Conservation (phyloP, 331 rosid genomes). For the Saraca asoca region DNA sequence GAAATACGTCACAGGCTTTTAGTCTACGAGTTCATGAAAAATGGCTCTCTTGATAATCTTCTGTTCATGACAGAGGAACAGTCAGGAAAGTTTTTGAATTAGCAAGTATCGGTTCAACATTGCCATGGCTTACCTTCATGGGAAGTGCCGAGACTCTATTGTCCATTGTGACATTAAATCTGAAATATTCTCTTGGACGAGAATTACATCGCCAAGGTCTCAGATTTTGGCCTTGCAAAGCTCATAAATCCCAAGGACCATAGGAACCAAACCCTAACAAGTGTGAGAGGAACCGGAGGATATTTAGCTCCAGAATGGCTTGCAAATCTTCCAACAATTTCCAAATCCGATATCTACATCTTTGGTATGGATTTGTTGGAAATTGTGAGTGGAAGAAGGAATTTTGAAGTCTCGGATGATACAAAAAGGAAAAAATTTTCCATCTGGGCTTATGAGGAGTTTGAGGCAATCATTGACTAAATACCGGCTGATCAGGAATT, state of each 20-base stretch:
- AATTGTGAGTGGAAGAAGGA: slow-evolving; percentile 60
- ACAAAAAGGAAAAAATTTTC: slow-evolving; percentile 52
- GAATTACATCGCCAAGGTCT: slow-evolving; percentile 50
- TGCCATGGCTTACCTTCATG: slow-evolving; percentile 56
- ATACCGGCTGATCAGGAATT: slow-evolving; percentile 36
- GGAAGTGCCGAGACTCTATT: slow-evolving; percentile 63
- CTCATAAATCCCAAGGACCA: slow-evolving; percentile 55
- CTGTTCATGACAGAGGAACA: slow-evolving; percentile 31
- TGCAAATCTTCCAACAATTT: slow-evolving; percentile 55
- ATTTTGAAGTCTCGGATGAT: slow-evolving; percentile 53
- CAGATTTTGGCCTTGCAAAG: slow-evolving; percentile 66
- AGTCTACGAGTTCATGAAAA: slow-evolving; percentile 44
- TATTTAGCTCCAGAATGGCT: slow-evolving; percentile 68
- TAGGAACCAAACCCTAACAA: slow-evolving; percentile 50
- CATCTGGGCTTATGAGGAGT: slow-evolving; percentile 57
- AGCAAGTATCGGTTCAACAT: slow-evolving; percentile 41
- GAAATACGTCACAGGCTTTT: slow-evolving; percentile 42
- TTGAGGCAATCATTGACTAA: slow-evolving; percentile 48
- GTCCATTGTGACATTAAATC: slow-evolving; percentile 54
- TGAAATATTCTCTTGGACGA: slow-evolving; percentile 42
- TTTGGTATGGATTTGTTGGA: slow-evolving; percentile 62
- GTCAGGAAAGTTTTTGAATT: slow-evolving; percentile 34
- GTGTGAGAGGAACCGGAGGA: slow-evolving; percentile 61
- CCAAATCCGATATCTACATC: slow-evolving; percentile 58
- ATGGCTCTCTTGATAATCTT: slow-evolving; percentile 38